Conservation (phyloP, 1,284 basidiomycete genomes). For the Cerioporus squamosus region DNA sequence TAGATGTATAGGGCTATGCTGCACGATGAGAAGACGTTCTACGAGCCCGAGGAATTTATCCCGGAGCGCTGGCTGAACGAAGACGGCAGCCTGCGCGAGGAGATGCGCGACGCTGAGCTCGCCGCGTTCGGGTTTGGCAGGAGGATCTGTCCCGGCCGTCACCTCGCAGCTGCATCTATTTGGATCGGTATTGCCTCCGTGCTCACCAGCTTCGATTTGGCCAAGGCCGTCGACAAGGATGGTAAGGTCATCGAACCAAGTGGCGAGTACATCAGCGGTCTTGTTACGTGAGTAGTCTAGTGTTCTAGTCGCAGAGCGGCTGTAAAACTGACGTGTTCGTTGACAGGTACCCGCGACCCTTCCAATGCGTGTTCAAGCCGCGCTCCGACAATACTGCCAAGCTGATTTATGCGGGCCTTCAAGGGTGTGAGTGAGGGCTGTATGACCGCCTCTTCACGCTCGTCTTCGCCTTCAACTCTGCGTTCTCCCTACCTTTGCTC, state of each 20-base stretch:
- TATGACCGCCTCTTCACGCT: too few relatives aligned
- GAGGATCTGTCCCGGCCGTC: conserved; percentile 45
- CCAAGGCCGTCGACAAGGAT: conserved; percentile 39
- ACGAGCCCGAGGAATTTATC: conserved; percentile 42
- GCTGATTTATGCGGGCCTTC: conserved; percentile 20
- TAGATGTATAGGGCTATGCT: conserved; percentile 40
- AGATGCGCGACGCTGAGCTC: conserved; percentile 31
- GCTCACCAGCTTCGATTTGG: conserved; percentile 41
- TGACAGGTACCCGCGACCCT: conserved; percentile 31
- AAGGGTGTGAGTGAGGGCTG: conserved; percentile 17
- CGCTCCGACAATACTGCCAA: conserved; percentile 24
- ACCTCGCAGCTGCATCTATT: conserved; percentile 41
- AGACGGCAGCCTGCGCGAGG: conserved; percentile 35
- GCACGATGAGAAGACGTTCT: conserved; percentile 41
- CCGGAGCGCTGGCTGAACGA: conserved; percentile 39
- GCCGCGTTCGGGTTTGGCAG: conserved; percentile 42
- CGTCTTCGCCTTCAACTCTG: too few relatives aligned
- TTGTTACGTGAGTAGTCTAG: conserved; percentile 42
- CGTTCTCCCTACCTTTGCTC: neutral
- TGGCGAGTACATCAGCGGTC: conserved; percentile 36
- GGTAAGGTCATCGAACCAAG: conserved; percentile 41
- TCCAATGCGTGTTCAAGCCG: conserved; percentile 32
- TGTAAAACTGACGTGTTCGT: neutral
- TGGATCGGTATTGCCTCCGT: conserved; percentile 45
- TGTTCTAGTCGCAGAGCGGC: conserved; percentile 11